Percentiles rank a stretch among this genome's conserved stretches.
These are phyloP conservation scores for Taiozyma sp. DNA, from an alignment of 1,139 yeast species.

Conservation along the genomic window DNA sequence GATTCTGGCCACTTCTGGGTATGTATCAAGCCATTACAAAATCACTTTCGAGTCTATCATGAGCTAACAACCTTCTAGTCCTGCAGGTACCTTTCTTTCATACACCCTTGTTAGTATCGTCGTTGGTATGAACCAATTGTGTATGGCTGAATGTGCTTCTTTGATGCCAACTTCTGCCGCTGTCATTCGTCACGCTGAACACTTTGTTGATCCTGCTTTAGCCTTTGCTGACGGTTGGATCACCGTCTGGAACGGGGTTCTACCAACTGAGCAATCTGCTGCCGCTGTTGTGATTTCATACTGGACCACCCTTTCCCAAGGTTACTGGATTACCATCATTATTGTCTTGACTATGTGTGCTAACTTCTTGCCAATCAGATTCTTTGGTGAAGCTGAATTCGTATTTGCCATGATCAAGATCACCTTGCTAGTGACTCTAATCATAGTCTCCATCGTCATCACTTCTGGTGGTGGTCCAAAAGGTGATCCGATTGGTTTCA, in stretches of 20 bases:
- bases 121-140: constrained; percentile 32
- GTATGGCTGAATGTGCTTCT: constrained; percentile 29
- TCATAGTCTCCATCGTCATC: constrained; percentile 44
- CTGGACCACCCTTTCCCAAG: constrained; percentile 47
- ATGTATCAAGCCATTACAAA: not conserved
- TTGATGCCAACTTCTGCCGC: constrained; percentile 32
- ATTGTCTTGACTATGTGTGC: constrained; percentile 35
- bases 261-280: constrained; percentile 74
- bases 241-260: constrained; percentile 50
- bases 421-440: constrained; percentile 43
- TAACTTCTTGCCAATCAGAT: constrained; percentile 43
- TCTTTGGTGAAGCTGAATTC: constrained; percentile 49
- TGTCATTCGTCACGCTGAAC: constrained; percentile 29
- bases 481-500: constrained; percentile 47
- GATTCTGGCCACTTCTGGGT: constrained; percentile 43
- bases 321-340: constrained; percentile 46
- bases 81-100: constrained; percentile 45
- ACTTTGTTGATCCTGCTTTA: constrained; percentile 56
- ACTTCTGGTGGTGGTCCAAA: constrained; percentile 62
- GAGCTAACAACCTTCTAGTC: constrained; percentile 26
- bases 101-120: constrained; percentile 45
- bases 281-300: constrained; percentile 57
- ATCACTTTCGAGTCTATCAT: not conserved
- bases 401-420: constrained; percentile 43
- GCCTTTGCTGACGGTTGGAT: constrained; percentile 79